These are phyloP conservation scores for Spongospora subterranea DNA, from an alignment of 208 protist species.

Conservation along the genomic window DNA sequence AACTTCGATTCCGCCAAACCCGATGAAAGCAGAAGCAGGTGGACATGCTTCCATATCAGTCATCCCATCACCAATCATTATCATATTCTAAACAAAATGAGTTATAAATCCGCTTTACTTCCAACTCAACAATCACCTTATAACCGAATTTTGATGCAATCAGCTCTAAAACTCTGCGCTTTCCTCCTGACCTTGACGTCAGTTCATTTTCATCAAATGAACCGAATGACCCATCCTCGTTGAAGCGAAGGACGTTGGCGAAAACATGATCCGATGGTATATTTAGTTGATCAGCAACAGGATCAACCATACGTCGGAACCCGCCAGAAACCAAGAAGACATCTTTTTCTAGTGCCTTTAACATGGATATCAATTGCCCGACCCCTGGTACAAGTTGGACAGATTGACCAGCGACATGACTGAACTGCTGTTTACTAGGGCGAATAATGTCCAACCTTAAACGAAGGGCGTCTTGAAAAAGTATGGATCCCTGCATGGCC, in stretches of 20 bases:
- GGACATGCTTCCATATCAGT: conserved; percentile 58
- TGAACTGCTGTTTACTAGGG: conserved; percentile 12
- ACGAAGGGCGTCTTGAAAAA: conserved; percentile 53
- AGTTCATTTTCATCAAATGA: background rate
- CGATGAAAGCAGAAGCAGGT: conserved; percentile 46
- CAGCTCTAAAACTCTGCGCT: background rate
- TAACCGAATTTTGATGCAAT: background rate
- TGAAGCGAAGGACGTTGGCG: conserved; percentile 54
- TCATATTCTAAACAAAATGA: background rate
- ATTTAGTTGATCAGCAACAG: background rate
- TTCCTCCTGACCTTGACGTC: conserved; percentile 51
- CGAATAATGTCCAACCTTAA: conserved; percentile 20
- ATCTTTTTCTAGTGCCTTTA: background rate
- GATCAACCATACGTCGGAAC: conserved; percentile 49
- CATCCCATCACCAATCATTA: conserved; percentile 54
- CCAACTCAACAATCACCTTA: background rate
- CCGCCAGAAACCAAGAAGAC: conserved; percentile 58
- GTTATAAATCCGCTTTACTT: too few species aligned
- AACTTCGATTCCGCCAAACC: conserved; percentile 12
- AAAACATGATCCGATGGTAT: conserved; percentile 37
- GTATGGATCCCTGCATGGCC: conserved; percentile 46
- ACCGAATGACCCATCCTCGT: conserved; percentile 7
- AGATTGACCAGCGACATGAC: background rate
- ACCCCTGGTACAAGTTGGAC: conserved; percentile 21
- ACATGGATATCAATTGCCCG: background rate